Percentiles rank a stretch among this genome's conserved stretches.
Conservation (phyloP, 257 asterid genomes). For the Cruciata laevipes region DNA sequence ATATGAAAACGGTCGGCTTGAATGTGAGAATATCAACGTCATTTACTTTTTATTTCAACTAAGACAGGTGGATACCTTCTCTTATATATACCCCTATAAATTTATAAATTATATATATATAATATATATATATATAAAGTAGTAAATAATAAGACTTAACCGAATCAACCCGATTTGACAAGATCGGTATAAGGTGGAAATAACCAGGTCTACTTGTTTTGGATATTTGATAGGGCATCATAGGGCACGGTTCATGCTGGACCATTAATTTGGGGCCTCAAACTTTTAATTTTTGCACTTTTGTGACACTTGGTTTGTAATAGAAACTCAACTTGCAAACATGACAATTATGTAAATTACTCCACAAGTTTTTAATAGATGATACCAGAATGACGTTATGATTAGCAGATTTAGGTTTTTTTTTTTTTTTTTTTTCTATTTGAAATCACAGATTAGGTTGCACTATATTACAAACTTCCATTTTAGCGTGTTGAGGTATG, state of each 20-base stretch:
- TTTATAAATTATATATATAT: no score
- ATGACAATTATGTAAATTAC: no score
- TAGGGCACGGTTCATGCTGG: constrained; percentile 15
- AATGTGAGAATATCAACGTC: no score
- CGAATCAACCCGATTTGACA: no score
- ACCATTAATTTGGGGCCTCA: constrained; percentile 1
- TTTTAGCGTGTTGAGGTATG: background rate
- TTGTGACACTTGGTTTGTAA: background rate
- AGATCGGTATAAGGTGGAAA: background rate
- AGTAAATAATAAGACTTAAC: no score
- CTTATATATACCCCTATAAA: no score
- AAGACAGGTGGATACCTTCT: no score
- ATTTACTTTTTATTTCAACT: no score
- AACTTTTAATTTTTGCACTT: constrained; percentile 10
- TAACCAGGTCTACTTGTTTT: constrained; percentile 9
- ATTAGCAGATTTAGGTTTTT: background rate
- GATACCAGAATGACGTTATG: background rate
- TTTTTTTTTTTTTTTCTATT: no score
- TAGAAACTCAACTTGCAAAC: background rate
- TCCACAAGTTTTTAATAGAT: background rate
- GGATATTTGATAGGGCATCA: constrained; percentile 21
- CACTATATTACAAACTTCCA: background rate
- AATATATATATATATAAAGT: no score
- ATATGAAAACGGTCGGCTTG: no score
- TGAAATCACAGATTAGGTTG: background rate